phyloP scores from a whole-genome alignment of 345 rosid genomes.

The Litchi chinensis region DNA sequence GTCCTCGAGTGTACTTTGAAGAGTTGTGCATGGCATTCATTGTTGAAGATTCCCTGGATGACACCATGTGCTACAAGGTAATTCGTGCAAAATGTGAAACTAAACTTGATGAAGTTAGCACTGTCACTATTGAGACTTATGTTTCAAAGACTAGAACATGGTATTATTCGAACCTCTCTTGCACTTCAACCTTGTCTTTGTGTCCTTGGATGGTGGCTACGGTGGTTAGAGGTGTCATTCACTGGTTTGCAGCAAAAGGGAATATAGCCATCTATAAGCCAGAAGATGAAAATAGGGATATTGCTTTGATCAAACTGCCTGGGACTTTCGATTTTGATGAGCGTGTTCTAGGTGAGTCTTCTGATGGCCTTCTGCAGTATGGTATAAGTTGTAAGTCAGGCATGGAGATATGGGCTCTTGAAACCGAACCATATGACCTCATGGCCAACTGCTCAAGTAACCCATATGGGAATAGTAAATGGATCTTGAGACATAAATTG shows the following conservation, averaged over 20 bases:
- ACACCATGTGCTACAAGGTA: slow-evolving; percentile 48
- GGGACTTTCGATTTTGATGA: slow-evolving; percentile 51
- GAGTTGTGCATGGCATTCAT: slow-evolving; percentile 64
- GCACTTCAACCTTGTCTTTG: slow-evolving; percentile 44
- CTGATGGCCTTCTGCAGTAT: slow-evolving; percentile 55
- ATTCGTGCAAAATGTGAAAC: slow-evolving; percentile 58
- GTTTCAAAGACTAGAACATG: slow-evolving; percentile 53
- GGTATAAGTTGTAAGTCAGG: slow-evolving; percentile 54
- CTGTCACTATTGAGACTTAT: slow-evolving; percentile 54
- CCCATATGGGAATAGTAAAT: slow-evolving; percentile 12
- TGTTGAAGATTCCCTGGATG: slow-evolving; percentile 44
- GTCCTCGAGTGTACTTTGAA: slow-evolving; percentile 52
- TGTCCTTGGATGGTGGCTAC: slow-evolving; percentile 55
- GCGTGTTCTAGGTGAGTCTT: slow-evolving; percentile 56
- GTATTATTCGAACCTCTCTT: slow-evolving; percentile 51
- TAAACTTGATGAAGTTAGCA: slow-evolving; percentile 27
- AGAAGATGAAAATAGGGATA: slow-evolving; percentile 36
- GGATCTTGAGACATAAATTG: slow-evolving; percentile 47
- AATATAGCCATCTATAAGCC: slow-evolving; percentile 54
- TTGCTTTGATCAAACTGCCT: slow-evolving; percentile 49
- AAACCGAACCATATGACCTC: slow-evolving; percentile 24
- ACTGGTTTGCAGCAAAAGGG: slow-evolving; percentile 55
- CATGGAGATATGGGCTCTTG: slow-evolving; percentile 62
- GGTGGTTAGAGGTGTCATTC: slow-evolving; percentile 48
- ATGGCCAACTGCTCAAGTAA: slow-evolving; percentile 13